Conservation (phyloP, 768 basidiomycete species). For the Dioszegia hungarica region DNA sequence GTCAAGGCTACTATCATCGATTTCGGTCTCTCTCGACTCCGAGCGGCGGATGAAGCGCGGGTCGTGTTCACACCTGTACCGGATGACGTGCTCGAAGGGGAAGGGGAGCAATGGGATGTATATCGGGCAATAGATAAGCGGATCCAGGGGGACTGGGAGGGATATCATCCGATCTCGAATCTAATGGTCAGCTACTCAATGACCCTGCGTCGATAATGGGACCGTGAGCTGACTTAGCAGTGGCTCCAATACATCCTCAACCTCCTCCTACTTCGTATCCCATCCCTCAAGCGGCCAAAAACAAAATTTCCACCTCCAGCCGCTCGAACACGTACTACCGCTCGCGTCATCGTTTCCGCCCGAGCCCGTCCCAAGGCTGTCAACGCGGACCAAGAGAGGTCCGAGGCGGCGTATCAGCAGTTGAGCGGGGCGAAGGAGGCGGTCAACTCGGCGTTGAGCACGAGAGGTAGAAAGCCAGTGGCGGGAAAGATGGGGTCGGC, state of each 20-base stretch:
- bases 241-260: slow-evolving; percentile 81
- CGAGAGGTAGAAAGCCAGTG: neutral
- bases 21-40: slow-evolving; percentile 84
- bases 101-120: slow-evolving; percentile 87
- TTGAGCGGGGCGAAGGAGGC: slow-evolving; percentile 9
- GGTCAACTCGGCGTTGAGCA: neutral
- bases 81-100: slow-evolving; percentile 83
- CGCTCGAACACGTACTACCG: slow-evolving; percentile 2
- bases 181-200: slow-evolving; percentile 69
- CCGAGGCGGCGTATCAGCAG: slow-evolving; percentile 6
- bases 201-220: too few relatives aligned
- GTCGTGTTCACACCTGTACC: slow-evolving; percentile 78
- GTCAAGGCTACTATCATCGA: slow-evolving; percentile 84
- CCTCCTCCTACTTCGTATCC: slow-evolving; percentile 60
- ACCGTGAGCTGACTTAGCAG: slow-evolving; percentile 53
- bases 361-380: neutral
- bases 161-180: slow-evolving; percentile 76
- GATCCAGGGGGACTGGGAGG: slow-evolving; percentile 64
- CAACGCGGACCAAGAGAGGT: slow-evolving; percentile 3
- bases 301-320: neutral
- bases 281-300: slow-evolving; percentile 8
- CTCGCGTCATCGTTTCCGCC: neutral
- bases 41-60: slow-evolving; percentile 52
- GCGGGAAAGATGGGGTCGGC: slow-evolving; percentile 3
- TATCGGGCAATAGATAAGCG: slow-evolving; percentile 79